Conservation (phyloP, 306 rosid genomes). For the Lupinus albus region DNA sequence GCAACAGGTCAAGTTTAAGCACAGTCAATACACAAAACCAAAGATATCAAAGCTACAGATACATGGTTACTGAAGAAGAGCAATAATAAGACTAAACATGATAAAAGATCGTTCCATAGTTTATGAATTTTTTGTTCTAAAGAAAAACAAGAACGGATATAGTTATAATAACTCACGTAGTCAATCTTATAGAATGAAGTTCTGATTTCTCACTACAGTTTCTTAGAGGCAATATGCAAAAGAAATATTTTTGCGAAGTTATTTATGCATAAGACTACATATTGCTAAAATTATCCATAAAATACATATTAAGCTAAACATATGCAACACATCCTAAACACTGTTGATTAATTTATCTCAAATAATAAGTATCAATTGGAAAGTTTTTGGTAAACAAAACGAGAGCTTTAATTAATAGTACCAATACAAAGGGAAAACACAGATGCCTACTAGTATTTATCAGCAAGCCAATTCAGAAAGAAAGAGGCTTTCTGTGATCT, state of each 20-base stretch:
- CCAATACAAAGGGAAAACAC: too few species aligned
- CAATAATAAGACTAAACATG: slow-evolving; percentile 19
- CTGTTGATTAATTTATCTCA: not conserved
- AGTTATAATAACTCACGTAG: slow-evolving; percentile 4
- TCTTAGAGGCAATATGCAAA: not conserved
- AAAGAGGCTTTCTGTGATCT: slow-evolving; percentile 49
- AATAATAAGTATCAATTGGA: slow-evolving; percentile 11
- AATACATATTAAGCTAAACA: not conserved
- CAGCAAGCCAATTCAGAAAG: slow-evolving; percentile 37
- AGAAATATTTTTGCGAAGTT: not conserved
- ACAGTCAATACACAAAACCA: slow-evolving; percentile 29
- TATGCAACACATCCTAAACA: slow-evolving; percentile 1
- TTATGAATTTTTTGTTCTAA: not conserved
- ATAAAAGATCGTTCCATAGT: slow-evolving; percentile 1
- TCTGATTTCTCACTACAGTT: not conserved
- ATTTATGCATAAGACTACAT: not conserved
- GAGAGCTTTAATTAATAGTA: slow-evolving; percentile 17
- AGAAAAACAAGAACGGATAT: not conserved
- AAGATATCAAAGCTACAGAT: not conserved
- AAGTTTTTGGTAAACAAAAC: slow-evolving; percentile 4
- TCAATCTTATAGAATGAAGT: not conserved
- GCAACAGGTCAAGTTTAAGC: slow-evolving; percentile 39
- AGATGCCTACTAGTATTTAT: slow-evolving; percentile 46
- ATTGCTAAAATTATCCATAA: not conserved
- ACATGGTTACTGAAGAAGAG: slow-evolving; percentile 5